These are phyloP conservation scores for Rubroshorea leprosula DNA, from an alignment of 345 rosid genomes.

Conservation along the genomic window DNA sequence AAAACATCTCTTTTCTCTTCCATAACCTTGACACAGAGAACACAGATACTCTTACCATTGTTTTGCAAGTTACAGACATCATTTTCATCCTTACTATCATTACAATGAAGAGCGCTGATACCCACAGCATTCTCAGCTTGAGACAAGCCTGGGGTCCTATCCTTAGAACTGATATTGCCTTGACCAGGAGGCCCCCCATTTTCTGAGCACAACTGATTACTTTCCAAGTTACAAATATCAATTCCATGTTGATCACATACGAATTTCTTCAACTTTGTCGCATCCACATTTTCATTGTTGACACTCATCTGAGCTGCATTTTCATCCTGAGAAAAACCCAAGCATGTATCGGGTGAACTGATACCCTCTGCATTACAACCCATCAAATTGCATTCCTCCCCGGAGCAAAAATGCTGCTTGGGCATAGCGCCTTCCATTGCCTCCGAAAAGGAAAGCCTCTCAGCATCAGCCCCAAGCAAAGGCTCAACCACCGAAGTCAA, in stretches of 20 bases:
- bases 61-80: not conserved
- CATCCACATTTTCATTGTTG: conserved; percentile 9
- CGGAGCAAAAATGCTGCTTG: conserved; percentile 3
- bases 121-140: conserved; percentile 11
- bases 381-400: conserved; percentile 19
- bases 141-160: conserved; percentile 1
- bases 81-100: conserved; percentile 4
- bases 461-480: conserved; percentile 15
- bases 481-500: conserved; percentile 15
- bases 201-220: conserved; percentile 11
- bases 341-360: conserved; percentile 17
- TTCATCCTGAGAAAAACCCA: conserved; percentile 15
- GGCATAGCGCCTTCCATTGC: conserved; percentile 15
- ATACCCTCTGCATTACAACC: conserved; percentile 22
- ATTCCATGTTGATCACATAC: conserved; percentile 8
- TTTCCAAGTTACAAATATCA: conserved; percentile 13
- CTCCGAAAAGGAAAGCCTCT: conserved; percentile 20
- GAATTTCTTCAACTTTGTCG: not conserved
- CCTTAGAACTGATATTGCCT: conserved; percentile 12
- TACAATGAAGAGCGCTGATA: conserved; percentile 12
- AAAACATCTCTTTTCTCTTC: conserved; percentile 18
- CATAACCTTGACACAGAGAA: conserved; percentile 13
- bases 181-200: conserved; percentile 13
- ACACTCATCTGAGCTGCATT: conserved; percentile 10
- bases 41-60: not conserved